Conservation (phyloP, 306 rosid species). For the Trichosanthes truncata region DNA sequence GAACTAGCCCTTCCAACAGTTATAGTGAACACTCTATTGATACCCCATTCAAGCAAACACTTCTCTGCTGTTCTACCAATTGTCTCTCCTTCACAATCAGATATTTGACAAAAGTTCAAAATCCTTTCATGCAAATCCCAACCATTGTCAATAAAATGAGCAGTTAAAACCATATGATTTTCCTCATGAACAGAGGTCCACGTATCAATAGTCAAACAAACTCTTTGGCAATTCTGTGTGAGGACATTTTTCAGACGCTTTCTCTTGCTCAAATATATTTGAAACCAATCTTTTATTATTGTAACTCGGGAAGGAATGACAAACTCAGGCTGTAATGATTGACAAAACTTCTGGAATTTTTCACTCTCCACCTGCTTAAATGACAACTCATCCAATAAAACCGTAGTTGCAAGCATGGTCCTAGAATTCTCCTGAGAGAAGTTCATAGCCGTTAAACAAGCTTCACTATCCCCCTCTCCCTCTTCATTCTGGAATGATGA, state of each 20-base stretch:
- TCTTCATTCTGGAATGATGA: not conserved
- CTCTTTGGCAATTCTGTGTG: not conserved
- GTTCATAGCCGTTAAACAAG: not conserved
- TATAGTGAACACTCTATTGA: not conserved
- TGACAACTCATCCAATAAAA: not conserved
- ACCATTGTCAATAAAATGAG: not conserved
- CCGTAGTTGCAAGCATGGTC: not conserved
- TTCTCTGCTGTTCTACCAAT: not conserved
- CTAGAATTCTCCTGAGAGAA: not conserved
- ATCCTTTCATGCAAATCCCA: not conserved
- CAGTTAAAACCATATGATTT: not conserved
- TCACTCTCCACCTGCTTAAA: not conserved
- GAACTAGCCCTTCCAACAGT: not conserved
- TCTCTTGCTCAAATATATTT: not conserved
- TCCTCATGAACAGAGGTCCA: not conserved
- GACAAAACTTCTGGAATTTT: not conserved
- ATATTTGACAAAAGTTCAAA: not conserved
- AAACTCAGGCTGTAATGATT: not conserved
- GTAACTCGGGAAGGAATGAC: not conserved
- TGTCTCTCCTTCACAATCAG: not conserved
- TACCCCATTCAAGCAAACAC: conserved; percentile 6
- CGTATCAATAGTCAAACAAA: not conserved
- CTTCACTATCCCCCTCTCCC: not conserved
- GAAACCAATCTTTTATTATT: not conserved
- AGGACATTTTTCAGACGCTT: not conserved